These are phyloP conservation scores for Moniliella sp. DNA, from an alignment of 1,284 basidiomycete species.

Conservation along the genomic window DNA sequence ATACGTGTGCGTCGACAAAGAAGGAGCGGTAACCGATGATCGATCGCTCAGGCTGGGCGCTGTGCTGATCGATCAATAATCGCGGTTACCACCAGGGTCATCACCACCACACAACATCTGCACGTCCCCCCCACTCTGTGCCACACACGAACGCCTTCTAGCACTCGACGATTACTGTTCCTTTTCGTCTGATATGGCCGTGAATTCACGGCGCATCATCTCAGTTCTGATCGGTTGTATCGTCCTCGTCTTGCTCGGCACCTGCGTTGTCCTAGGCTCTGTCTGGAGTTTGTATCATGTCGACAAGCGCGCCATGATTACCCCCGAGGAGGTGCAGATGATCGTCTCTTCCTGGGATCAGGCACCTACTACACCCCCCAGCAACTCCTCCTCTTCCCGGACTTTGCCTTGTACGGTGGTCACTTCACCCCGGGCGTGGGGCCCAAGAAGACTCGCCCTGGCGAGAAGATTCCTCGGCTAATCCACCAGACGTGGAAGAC, in stretches of 20 bases:
- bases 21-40: too few relatives aligned
- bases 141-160: too few relatives aligned
- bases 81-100: too few relatives aligned
- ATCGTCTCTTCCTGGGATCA: conserved; percentile 25
- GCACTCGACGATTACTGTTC: too few relatives aligned
- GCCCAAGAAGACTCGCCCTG: conserved; percentile 3
- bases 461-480: conserved; percentile 53
- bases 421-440: not conserved
- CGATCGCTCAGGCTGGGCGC: too few relatives aligned
- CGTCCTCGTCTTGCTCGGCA: conserved; percentile 65
- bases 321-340: conserved; percentile 21
- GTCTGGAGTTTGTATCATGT: conserved; percentile 76
- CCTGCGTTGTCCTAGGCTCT: conserved; percentile 70
- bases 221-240: conserved; percentile 48
- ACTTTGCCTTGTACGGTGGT: not conserved
- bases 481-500: conserved; percentile 98
- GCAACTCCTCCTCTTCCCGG: conserved; percentile 5
- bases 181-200: too few relatives aligned
- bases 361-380: conserved; percentile 11
- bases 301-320: conserved; percentile 21
- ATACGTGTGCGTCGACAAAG: too few relatives aligned
- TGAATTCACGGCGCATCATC: too few relatives aligned
- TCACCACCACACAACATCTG: too few relatives aligned
- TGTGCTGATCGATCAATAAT: too few relatives aligned
- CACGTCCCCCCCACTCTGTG: too few relatives aligned